Conservation (phyloP, 345 rosid genomes). For the Brassica incana region DNA sequence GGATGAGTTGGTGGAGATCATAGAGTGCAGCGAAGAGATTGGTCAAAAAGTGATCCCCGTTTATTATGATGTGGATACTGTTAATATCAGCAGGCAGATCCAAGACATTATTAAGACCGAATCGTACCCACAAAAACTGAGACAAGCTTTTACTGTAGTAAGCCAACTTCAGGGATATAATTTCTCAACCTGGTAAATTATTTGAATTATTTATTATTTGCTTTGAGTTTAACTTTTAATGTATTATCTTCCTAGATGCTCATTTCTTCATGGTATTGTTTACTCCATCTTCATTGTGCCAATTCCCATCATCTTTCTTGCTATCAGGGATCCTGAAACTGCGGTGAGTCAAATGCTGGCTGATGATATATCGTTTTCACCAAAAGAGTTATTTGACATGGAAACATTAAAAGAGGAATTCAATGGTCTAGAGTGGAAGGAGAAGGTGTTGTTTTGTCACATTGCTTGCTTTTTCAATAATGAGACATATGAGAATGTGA, state of each 20-base stretch:
- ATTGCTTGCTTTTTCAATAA: not conserved
- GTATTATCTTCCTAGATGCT: not conserved
- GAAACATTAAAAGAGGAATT: not conserved
- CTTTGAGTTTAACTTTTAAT: not conserved
- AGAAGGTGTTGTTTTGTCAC: not conserved
- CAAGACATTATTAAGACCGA: not conserved
- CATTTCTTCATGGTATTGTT: not conserved
- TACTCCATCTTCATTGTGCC: not conserved
- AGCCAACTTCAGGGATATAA: not conserved
- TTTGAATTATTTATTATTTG: not conserved
- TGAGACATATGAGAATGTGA: not conserved
- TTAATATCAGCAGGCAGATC: not conserved
- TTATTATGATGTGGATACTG: not conserved
- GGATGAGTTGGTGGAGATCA: constrained; percentile 3
- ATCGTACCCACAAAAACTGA: not conserved
- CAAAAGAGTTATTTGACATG: not conserved
- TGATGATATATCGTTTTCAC: not conserved
- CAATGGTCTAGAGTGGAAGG: not conserved
- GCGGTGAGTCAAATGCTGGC: not conserved
- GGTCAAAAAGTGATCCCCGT: constrained; percentile 1
- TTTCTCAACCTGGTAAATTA: not conserved
- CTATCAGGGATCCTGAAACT: not conserved
- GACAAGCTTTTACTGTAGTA: not conserved
- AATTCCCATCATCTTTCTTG: not conserved
- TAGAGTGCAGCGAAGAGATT: not conserved